Evolutionary conservation across 306 rosid genomes (phyloP).

Genomic region (Prunus campanulata): DNA sequence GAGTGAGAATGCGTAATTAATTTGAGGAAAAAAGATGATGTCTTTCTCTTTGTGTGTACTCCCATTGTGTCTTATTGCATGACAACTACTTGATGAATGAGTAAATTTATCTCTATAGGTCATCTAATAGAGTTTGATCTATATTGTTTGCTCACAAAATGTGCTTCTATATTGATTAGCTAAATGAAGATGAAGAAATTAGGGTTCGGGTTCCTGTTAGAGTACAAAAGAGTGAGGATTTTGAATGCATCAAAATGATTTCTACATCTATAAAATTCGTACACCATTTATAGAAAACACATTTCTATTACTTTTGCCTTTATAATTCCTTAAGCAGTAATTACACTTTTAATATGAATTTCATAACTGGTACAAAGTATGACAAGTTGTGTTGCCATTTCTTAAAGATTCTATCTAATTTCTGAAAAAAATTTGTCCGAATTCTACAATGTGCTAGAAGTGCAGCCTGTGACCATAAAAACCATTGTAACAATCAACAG

Average conservation of each 20-base stretch:
- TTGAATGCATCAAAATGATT: background rate
- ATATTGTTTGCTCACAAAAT: constrained; percentile 16
- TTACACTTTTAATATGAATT: background rate
- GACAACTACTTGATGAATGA: too few relatives aligned
- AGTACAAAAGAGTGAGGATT: constrained; percentile 93
- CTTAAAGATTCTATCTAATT: background rate
- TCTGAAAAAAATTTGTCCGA: background rate
- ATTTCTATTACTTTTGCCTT: background rate
- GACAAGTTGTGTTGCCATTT: background rate
- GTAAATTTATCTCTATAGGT: too few relatives aligned
- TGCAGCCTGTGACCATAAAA: background rate
- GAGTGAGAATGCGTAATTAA: constrained; percentile 16
- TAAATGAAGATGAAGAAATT: constrained; percentile 95
- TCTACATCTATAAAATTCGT: background rate
- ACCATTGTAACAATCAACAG: background rate
- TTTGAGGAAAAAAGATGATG: background rate
- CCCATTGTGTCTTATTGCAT: too few relatives aligned
- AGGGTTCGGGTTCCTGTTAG: constrained; percentile 85
- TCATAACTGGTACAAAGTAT: background rate
- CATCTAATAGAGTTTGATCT: background rate
- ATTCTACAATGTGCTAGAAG: background rate
- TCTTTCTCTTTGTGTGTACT: background rate
- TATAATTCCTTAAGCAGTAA: background rate
- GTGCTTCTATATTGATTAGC: constrained; percentile 43
- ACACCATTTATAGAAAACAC: background rate